A percentile compares a stretch with the other conserved stretches of the same genome.
Evolutionary conservation across 169 alveolate genomes (phyloP).

Genomic region (Eimeria praecox): DNA sequence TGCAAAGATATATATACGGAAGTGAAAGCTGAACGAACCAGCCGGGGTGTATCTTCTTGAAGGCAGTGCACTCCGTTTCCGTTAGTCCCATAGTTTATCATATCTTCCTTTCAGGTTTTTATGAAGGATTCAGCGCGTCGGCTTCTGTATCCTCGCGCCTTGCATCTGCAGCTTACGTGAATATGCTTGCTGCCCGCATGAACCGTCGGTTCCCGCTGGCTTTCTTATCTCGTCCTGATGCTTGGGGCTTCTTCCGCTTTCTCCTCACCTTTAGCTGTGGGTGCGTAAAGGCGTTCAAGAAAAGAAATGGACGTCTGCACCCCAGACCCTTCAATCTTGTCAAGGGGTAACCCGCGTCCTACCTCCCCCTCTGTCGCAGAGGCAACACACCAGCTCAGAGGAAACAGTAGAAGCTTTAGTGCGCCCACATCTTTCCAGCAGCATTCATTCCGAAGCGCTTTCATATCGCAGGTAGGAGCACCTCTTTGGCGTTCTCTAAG

Average conservation of each 20-base stretch:
- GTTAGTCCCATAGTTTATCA: background rate
- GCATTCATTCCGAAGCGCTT: background rate
- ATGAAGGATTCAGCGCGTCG: background rate
- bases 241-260: background rate
- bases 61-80: background rate
- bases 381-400: background rate
- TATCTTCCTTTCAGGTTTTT: background rate
- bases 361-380: background rate
- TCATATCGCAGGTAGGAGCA: background rate
- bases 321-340: background rate
- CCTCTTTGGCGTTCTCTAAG: background rate
- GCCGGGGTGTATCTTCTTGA: background rate
- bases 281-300: background rate
- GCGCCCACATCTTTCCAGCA: background rate
- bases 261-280: slow-evolving; percentile 1
- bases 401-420: background rate
- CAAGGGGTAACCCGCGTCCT: background rate
- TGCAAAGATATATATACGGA: background rate
- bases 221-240: background rate
- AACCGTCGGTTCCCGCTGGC: background rate
- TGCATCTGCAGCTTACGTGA: slow-evolving; percentile 32
- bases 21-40: slow-evolving; percentile 36
- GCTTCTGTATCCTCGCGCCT: background rate
- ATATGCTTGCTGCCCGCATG: slow-evolving; percentile 24
- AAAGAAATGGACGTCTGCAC: background rate